Base-by-base conservation (phyloP, 2,329 filamentous ascomycete genomes). In the Pseudopyricularia javanii region DNA sequence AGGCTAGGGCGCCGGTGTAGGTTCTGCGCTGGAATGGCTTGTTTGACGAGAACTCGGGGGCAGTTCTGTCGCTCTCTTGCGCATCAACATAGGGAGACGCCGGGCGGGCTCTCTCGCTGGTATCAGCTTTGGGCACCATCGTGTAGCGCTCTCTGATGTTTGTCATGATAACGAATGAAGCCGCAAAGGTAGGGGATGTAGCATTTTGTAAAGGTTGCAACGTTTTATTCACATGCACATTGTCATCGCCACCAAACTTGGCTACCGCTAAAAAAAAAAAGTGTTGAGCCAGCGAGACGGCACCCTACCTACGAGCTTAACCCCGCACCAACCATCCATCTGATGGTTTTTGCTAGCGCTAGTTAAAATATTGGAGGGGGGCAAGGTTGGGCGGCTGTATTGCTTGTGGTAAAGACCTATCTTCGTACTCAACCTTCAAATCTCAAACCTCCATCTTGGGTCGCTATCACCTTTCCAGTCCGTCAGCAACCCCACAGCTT, bases 401-500 rank as follows among this genome's bases (percentile, higher is more conserved):
- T 4, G 28, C 9, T 30, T 30, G 28, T 9, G 4, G 4, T 30
- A 30, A 30, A 30, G 9, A 4, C 28, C 28, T 30, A 4, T 30
- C 9, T 4, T 30, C 28, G 28, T 30, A n/a, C n/a, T n/a, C n/a
- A n/a, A n/a, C 28, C 28, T 5, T 30, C 28, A 45, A 2, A 45
- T 24, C 64, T 81, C 75, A 54, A 84, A 86, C n/a, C 83, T 68
- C 80, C 82, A 87, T 56, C 82, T 70, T 0, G 75, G 70, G 63
- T 87, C 82, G 6, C 73, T 72, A 62, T 86, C 84, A 2, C 82
- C 83, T 50, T 68, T 64, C 70, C 80, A 84, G 35, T 80, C 76
- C 14, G 71, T 68, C 3, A 73, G 63, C 47, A 74, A 68, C 0
- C 74, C 75, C 43, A 79, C 70, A 52, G 76, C 72, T 59, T 71